phyloP scores from a whole-genome alignment of 805 yeast genomes.

The Teunomyces gatunensis region DNA sequence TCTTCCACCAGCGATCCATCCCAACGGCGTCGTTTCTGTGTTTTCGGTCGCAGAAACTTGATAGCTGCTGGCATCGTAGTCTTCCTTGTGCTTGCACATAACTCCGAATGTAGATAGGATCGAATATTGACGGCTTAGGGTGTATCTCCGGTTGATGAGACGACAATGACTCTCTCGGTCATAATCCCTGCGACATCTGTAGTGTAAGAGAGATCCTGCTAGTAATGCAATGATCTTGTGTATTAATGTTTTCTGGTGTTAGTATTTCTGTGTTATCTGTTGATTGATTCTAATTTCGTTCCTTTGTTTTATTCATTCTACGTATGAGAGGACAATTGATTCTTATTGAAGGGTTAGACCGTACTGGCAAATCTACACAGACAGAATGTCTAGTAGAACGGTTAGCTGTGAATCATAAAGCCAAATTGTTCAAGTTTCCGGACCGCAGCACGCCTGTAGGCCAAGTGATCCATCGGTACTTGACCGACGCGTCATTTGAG shows the following conservation, averaged over 20 bases:
- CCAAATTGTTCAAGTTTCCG: constrained; percentile 72
- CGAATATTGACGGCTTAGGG: constrained; percentile 16
- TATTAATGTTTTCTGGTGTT: too few species aligned
- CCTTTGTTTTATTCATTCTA: too few species aligned
- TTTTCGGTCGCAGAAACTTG: constrained; percentile 11
- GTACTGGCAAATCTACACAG: constrained; percentile 95
- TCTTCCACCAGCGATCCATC: constrained; percentile 8
- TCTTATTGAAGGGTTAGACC: constrained; percentile 87
- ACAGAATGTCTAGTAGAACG: constrained; percentile 31
- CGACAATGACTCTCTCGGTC: constrained; percentile 30
- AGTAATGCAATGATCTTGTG: too few species aligned
- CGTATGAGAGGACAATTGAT: constrained; percentile 65
- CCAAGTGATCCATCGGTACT: constrained; percentile 66
- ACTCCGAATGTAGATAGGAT: constrained; percentile 8
- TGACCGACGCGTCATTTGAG: constrained; percentile 47
- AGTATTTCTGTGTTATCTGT: too few species aligned
- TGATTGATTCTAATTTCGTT: too few species aligned
- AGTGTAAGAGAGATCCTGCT: neutral
- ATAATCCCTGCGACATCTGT: constrained; percentile 24
- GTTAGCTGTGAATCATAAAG: constrained; percentile 11
- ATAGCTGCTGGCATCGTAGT: constrained; percentile 9
- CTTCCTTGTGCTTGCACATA: constrained; percentile 9
- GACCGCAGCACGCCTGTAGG: constrained; percentile 86
- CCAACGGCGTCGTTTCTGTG: constrained; percentile 16
- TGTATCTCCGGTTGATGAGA: constrained; percentile 33